Conservation (phyloP, 257 asterid genomes). For the Prunella vulgaris region DNA sequence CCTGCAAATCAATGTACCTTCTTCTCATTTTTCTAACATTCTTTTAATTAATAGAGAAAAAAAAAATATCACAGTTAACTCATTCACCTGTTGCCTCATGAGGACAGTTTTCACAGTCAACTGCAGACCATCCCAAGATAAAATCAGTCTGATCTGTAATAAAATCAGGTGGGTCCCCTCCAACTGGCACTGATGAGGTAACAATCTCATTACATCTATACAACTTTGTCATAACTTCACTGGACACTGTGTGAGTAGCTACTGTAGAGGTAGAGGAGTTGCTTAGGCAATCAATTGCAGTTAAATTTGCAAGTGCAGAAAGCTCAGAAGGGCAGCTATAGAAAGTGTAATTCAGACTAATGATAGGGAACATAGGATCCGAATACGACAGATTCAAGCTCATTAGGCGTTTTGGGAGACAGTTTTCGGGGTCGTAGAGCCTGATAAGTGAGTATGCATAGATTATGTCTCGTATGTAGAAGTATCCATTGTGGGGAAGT, state of each 20-base stretch:
- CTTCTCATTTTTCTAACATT: neutral
- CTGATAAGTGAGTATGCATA: neutral
- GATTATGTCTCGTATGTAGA: constrained; percentile 16
- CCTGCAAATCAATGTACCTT: constrained; percentile 18
- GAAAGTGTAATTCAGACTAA: constrained; percentile 19
- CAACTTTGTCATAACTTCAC: constrained; percentile 10
- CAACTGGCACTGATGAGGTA: constrained; percentile 20
- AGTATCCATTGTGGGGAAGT: constrained; percentile 22
- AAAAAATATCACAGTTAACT: neutral
- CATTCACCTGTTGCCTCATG: neutral
- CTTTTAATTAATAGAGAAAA: neutral
- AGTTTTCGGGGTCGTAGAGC: constrained; percentile 29
- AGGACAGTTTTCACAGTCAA: constrained; percentile 11
- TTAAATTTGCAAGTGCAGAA: neutral
- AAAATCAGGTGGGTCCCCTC: constrained; percentile 16
- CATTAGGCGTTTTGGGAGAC: constrained; percentile 27
- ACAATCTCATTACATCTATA: constrained; percentile 14
- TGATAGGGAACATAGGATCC: neutral
- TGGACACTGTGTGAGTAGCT: constrained; percentile 12
- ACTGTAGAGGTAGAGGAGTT: constrained; percentile 23
- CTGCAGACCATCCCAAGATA: neutral
- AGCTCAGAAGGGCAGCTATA: constrained; percentile 22
- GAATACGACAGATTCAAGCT: constrained; percentile 2
- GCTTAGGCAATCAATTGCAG: constrained; percentile 23
- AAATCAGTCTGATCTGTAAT: constrained; percentile 23